These are phyloP conservation scores for Lepraria neglecta DNA, from an alignment of 495 filamentous ascomycete species.

Conservation along the genomic window DNA sequence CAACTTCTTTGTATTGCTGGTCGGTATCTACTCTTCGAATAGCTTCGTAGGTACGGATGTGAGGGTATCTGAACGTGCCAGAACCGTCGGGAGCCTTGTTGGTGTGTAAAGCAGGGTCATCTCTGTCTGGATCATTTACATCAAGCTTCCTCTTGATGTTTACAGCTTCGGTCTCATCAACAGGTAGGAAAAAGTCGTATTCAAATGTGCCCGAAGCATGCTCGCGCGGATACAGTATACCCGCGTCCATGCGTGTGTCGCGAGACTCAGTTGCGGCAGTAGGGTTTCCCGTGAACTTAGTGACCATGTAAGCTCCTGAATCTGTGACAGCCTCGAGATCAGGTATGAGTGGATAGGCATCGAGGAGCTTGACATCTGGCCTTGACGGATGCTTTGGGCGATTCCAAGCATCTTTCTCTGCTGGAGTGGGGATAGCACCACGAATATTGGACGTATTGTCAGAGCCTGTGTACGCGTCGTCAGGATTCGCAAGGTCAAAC, in stretches of 20 bases:
- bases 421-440: conserved; percentile 49
- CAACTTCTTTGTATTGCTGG: conserved; percentile 51
- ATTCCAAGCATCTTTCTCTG: conserved; percentile 62
- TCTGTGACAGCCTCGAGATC: conserved; percentile 88
- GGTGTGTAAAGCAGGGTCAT: conserved; percentile 62
- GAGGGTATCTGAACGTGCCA: conserved; percentile 63
- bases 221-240: conserved; percentile 63
- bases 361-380: conserved; percentile 67
- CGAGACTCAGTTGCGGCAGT: conserved; percentile 52
- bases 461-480: conserved; percentile 52
- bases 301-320: conserved; percentile 73
- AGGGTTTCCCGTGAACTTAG: conserved; percentile 85
- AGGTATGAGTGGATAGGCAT: conserved; percentile 74
- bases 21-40: conserved; percentile 54
- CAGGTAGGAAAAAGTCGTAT: conserved; percentile 75
- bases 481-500: conserved; percentile 74
- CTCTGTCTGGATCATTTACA: conserved; percentile 58
- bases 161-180: conserved; percentile 47
- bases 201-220: conserved; percentile 43
- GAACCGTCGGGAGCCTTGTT: conserved; percentile 40
- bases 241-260: conserved; percentile 75
- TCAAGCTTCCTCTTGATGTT: conserved; percentile 70
- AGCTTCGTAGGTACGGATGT: conserved; percentile 79
- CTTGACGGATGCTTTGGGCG: conserved; percentile 77
- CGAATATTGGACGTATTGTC: conserved; percentile 44